A percentile compares a stretch with the other conserved stretches of the same genome.
phyloP scores from a whole-genome alignment of 768 basidiomycete genomes.

The Mycena floridula region DNA sequence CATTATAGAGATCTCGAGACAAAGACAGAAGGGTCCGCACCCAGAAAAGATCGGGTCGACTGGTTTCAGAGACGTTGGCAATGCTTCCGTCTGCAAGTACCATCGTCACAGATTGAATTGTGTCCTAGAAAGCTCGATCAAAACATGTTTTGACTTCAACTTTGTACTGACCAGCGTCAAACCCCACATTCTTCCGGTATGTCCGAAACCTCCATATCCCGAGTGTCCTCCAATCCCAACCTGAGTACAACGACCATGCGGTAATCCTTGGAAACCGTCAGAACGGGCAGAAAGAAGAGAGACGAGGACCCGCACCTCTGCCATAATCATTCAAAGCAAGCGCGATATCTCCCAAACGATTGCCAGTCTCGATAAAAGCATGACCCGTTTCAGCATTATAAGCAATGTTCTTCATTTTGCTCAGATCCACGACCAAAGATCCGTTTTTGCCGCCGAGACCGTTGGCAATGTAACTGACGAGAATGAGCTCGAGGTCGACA shows the following conservation, averaged over 20 bases:
- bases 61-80: conserved; percentile 11
- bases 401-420: conserved; percentile 25
- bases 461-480: conserved; percentile 40
- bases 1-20: neutral
- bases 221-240: conserved; percentile 42
- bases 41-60: conserved; percentile 22
- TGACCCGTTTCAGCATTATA: conserved; percentile 22
- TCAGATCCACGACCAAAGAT: conserved; percentile 34
- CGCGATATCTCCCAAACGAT: conserved; percentile 31
- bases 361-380: conserved; percentile 33
- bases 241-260: conserved; percentile 40
- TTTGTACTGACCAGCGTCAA: too few relatives aligned
- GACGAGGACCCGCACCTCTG: too few relatives aligned
- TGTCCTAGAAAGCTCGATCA: too few relatives aligned
- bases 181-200: too few relatives aligned
- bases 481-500: neutral
- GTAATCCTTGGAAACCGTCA: conserved; percentile 21
- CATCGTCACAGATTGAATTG: conserved; percentile 16
- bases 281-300: neutral
- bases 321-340: conserved; percentile 25
- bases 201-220: too few relatives aligned
- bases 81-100: conserved; percentile 23
- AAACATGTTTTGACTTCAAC: too few relatives aligned
- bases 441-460: conserved; percentile 35
- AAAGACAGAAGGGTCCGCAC: conserved; percentile 6